phyloP scores from a whole-genome alignment of 2,329 filamentous ascomycete species.

The Colletotrichum tabaci region DNA sequence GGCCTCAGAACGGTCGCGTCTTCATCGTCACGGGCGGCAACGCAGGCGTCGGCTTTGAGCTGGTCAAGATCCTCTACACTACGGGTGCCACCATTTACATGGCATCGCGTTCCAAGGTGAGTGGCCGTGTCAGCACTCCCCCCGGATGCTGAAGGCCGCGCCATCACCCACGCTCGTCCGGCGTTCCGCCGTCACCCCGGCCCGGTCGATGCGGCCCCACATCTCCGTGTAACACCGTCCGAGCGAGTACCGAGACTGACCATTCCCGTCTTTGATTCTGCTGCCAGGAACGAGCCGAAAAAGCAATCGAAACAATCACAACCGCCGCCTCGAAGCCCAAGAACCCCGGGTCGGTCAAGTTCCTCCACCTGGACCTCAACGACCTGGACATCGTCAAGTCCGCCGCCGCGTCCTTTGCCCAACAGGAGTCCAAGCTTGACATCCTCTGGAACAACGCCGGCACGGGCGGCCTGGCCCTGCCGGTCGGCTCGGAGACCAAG shows the following conservation, averaged over 20 bases:
- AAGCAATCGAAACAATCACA: constrained; percentile 52
- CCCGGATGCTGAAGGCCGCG: constrained; percentile 42
- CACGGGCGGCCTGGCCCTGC: constrained; percentile 43
- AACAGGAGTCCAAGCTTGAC: constrained; percentile 56
- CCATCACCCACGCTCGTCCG: background rate
- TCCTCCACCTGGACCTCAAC: constrained; percentile 57
- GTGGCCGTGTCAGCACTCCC: constrained; percentile 17
- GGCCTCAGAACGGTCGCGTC: constrained; percentile 48
- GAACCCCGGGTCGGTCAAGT: constrained; percentile 47
- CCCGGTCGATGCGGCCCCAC: background rate
- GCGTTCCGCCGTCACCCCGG: background rate
- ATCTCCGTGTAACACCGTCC: background rate
- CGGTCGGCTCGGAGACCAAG: constrained; percentile 44
- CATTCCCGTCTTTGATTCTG: too few relatives aligned
- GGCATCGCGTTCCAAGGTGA: constrained; percentile 58
- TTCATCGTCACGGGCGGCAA: constrained; percentile 65
- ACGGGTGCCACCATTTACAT: constrained; percentile 69
- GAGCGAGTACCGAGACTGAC: background rate
- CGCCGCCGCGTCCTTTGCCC: constrained; percentile 54
- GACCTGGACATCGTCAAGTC: constrained; percentile 58
- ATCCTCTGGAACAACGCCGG: constrained; percentile 61
- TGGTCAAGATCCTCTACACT: constrained; percentile 66
- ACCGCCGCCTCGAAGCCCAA: constrained; percentile 16
- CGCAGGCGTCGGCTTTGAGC: constrained; percentile 62
- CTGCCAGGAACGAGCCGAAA: constrained; percentile 47